Evolutionary conservation across 805 yeast species (phyloP).

Genomic region (Kurtzmaniella fragi): DNA sequence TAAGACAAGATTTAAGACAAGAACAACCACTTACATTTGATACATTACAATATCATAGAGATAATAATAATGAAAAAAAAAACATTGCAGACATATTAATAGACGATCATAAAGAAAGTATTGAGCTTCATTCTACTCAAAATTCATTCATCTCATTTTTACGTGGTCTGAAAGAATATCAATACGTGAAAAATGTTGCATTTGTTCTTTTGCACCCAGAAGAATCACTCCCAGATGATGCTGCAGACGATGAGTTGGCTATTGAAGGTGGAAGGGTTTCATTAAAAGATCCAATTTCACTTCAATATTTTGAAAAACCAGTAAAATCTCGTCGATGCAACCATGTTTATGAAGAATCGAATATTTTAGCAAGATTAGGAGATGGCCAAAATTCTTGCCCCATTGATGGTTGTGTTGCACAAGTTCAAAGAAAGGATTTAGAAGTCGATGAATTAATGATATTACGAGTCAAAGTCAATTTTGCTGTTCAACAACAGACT

Average conservation of each 20-base stretch:
- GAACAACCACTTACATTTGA: constrained; percentile 18
- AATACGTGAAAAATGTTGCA: constrained; percentile 34
- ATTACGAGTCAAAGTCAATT: constrained; percentile 42
- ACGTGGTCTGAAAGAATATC: constrained; percentile 11
- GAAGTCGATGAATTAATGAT: constrained; percentile 50
- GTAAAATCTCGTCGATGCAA: constrained; percentile 50
- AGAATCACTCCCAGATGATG: constrained; percentile 51
- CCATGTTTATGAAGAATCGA: constrained; percentile 55
- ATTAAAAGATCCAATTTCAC: constrained; percentile 62
- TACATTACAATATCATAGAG: constrained; percentile 15
- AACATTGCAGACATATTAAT: constrained; percentile 15
- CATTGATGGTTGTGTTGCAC: constrained; percentile 46
- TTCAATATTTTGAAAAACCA: constrained; percentile 49
- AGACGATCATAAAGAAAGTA: constrained; percentile 4
- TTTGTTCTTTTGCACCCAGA: constrained; percentile 56
- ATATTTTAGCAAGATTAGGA: constrained; percentile 31
- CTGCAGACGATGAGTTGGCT: constrained; percentile 56
- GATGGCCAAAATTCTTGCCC: constrained; percentile 45
- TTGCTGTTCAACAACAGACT: constrained; percentile 6
- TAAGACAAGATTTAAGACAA: constrained; percentile 14
- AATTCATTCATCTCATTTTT: constrained; percentile 6
- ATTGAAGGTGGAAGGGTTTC: constrained; percentile 71
- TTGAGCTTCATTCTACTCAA: constrained; percentile 3
- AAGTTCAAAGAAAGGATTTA: constrained; percentile 30
- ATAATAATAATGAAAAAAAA: constrained; percentile 4